These are phyloP conservation scores for Blastobotrys arbuscula DNA, from an alignment of 1,139 yeast genomes.

Conservation along the genomic window DNA sequence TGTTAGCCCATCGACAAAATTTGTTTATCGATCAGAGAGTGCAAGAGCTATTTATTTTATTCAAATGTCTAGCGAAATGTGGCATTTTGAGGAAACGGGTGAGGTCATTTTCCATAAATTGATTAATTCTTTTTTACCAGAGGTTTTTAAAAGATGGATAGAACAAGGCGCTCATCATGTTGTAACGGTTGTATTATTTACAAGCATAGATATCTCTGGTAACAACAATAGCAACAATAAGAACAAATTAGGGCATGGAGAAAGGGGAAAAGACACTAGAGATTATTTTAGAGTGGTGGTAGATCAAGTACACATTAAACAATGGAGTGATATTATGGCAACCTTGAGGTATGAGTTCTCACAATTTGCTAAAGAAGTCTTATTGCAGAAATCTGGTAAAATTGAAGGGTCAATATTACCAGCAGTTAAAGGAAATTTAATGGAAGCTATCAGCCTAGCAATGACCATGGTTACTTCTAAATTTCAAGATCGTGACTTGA, in stretches of 20 bases:
- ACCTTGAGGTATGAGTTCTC: constrained; percentile 80
- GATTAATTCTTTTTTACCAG: constrained; percentile 85
- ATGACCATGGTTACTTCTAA: constrained; percentile 74
- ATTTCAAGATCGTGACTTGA: constrained; percentile 76
- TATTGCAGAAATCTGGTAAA: constrained; percentile 38
- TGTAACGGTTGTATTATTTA: constrained; percentile 81
- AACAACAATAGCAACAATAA: constrained; percentile 4
- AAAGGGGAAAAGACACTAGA: constrained; percentile 57
- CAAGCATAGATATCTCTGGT: constrained; percentile 65
- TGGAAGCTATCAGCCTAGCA: constrained; percentile 84
- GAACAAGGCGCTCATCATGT: constrained; percentile 83
- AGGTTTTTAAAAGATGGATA: constrained; percentile 83
- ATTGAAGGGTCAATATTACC: constrained; percentile 53
- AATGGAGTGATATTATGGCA: constrained; percentile 91
- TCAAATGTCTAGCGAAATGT: constrained; percentile 92
- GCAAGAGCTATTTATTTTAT: constrained; percentile 78
- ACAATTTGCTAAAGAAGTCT: constrained; percentile 69
- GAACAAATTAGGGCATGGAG: constrained; percentile 49
- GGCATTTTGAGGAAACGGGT: constrained; percentile 97
- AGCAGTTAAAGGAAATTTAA: constrained; percentile 78
- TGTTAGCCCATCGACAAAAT: constrained; percentile 66
- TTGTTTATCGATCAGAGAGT: constrained; percentile 85
- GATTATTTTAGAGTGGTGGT: constrained; percentile 93
- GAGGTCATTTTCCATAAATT: constrained; percentile 90
- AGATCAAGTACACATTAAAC: constrained; percentile 79